phyloP scores from a whole-genome alignment of 495 filamentous ascomycete species.

The Chaetomium cochliodes region DNA sequence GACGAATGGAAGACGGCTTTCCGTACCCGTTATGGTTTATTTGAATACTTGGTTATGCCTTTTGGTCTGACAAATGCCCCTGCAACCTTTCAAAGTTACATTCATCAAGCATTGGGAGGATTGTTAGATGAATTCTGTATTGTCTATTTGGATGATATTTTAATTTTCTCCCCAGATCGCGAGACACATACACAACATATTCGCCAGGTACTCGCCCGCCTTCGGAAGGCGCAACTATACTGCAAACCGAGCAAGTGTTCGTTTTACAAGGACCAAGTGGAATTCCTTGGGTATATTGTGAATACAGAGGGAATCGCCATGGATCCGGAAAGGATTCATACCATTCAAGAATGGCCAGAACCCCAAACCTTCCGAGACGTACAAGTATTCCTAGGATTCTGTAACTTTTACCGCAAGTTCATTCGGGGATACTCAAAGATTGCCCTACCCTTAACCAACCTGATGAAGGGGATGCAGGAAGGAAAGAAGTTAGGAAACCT shows the following conservation, averaged over 20 bases:
- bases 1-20: too few species aligned
- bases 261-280: too few species aligned
- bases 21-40: too few species aligned
- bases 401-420: not conserved
- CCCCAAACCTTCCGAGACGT: not conserved
- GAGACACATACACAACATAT: too few species aligned
- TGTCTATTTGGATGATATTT: not conserved
- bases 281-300: too few species aligned
- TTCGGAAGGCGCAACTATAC: too few species aligned
- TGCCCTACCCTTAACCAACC: not conserved
- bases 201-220: too few species aligned
- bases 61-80: not conserved
- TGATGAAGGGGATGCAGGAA: not conserved
- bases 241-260: too few species aligned
- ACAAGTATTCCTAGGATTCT: slow-evolving; percentile 1
- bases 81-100: not conserved
- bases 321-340: too few species aligned
- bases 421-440: not conserved
- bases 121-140: not conserved
- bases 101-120: not conserved
- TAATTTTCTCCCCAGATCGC: too few species aligned
- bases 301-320: too few species aligned
- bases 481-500: not conserved
- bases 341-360: not conserved
- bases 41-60: too few species aligned